Percentiles rank a stretch among this genome's conserved stretches.
phyloP scores from a whole-genome alignment of 2,329 filamentous ascomycete genomes.

The Cordyceps sp. region DNA sequence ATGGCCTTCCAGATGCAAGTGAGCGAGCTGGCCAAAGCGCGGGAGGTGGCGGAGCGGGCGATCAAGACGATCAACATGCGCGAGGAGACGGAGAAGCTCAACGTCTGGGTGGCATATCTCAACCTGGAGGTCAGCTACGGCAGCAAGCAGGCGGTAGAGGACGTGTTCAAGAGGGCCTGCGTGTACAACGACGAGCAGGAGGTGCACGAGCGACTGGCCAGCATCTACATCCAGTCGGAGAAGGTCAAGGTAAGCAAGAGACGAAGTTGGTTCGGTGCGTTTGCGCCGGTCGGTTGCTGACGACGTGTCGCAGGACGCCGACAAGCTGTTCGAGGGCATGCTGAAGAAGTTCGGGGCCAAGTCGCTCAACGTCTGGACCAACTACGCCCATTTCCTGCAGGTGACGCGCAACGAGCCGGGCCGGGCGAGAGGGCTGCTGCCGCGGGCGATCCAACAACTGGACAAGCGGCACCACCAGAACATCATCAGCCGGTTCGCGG shows the following conservation, averaged over 20 bases:
- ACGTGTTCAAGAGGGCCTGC: slow-evolving; percentile 80
- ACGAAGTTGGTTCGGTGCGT: too few species aligned
- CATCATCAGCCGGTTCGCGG: slow-evolving; percentile 75
- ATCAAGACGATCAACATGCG: slow-evolving; percentile 81
- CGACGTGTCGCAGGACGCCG: slow-evolving; percentile 53
- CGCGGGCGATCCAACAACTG: slow-evolving; percentile 73
- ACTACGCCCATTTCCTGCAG: slow-evolving; percentile 89
- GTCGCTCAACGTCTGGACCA: slow-evolving; percentile 70
- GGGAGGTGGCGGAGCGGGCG: slow-evolving; percentile 79
- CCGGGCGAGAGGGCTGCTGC: slow-evolving; percentile 61
- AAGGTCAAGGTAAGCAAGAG: slow-evolving; percentile 72
- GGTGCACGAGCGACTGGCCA: slow-evolving; percentile 75
- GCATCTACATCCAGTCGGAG: slow-evolving; percentile 85
- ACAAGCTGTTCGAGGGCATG: slow-evolving; percentile 71
- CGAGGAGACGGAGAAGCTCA: slow-evolving; percentile 83
- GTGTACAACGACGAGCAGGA: slow-evolving; percentile 87
- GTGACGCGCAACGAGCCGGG: slow-evolving; percentile 52
- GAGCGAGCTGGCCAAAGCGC: slow-evolving; percentile 73
- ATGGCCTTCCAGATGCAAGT: slow-evolving; percentile 98
- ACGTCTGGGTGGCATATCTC: slow-evolving; percentile 86
- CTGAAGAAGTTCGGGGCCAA: slow-evolving; percentile 78
- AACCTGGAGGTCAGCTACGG: slow-evolving; percentile 90
- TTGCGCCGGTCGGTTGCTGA: too few species aligned
- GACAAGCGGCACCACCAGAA: slow-evolving; percentile 45
- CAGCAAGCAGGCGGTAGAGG: slow-evolving; percentile 64